Conservation (phyloP, 2,329 filamentous ascomycete species). For the Tolypocladium cylindrosporum region DNA sequence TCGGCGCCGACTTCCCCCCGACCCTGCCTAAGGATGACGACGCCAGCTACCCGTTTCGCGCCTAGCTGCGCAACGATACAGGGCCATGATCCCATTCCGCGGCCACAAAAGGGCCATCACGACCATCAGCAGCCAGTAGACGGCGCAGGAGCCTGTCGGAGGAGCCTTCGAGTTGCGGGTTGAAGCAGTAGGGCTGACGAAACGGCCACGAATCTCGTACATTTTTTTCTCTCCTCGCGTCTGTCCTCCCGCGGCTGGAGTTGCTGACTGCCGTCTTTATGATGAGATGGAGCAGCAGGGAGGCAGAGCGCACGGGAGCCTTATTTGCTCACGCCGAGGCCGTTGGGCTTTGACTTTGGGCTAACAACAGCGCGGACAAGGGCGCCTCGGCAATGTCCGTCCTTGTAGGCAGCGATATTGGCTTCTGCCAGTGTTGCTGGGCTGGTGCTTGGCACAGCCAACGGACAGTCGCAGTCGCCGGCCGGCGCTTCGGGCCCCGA, state of each 20-base stretch:
- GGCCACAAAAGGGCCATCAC: background rate
- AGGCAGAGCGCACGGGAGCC: background rate
- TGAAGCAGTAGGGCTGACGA: conserved; percentile 9
- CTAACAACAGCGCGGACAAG: background rate
- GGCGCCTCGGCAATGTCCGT: background rate
- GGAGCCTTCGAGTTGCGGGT: background rate
- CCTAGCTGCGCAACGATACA: background rate
- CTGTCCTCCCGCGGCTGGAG: background rate
- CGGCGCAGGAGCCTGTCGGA: conserved; percentile 2
- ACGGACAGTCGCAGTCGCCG: background rate
- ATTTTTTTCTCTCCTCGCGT: background rate
- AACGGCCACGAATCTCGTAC: conserved; percentile 3
- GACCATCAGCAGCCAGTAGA: conserved; percentile 5
- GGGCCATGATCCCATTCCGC: conserved; percentile 6
- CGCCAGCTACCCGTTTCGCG: conserved; percentile 1
- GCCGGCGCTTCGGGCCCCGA: background rate
- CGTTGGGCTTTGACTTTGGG: background rate
- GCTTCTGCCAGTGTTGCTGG: background rate
- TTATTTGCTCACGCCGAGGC: background rate
- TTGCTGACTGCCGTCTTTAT: background rate
- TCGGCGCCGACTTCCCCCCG: background rate
- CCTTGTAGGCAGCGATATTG: background rate
- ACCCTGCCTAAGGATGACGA: conserved; percentile 5
- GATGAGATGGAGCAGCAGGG: background rate
- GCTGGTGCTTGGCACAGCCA: background rate